Base-by-base conservation (phyloP, 192 early-diverging fungal genomes). In the Rhizophagus clarus region DNA sequence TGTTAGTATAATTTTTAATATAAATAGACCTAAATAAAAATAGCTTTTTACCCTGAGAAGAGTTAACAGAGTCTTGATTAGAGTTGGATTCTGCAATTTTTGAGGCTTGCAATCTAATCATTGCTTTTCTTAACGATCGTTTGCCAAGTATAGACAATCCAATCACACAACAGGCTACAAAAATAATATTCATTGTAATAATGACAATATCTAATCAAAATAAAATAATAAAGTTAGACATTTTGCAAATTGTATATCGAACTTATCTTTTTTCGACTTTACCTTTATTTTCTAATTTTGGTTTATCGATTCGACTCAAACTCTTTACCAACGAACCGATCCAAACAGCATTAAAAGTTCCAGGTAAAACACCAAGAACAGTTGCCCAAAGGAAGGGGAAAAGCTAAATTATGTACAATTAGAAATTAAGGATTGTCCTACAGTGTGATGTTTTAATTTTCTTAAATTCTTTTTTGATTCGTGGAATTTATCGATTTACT, bases 311-410 rank as follows among this genome's bases (percentile, higher is more conserved):
- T 4, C 82, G 80, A 60, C 83, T 84, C 22, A 86, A 73, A 22
- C 80, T 83, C 72, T 86, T 86, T 34, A 84, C 76, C 51, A 86
- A 61, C 10, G 85, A 83, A 4, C 85, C 85, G 29, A 86, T 86
- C 85, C 85, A 86, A 22, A 86, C 84, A 45, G 83, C 85, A 40
- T 84, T 82, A 75, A 83, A 86, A 1, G 85, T 83, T 61, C 85
- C 85, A 17, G 85, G 85, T 12, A 86, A 67, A 12, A 86, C 85
- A 14, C 85, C 85, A 29, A 86, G 29, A 31, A 75, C 79, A 22
- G 85, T 86, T n/a, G 85, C 83, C 85, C 85, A 86, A 8, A 86
- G 67, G 10, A 86, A 82, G 10, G 85, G 79, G 20, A 72, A 80
- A 20, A 86, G 74, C 37, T 77, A 75, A 45, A 45, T 12, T 45